Conservation (phyloP, 148 eudicot species). For the Nyssa sinensis region DNA sequence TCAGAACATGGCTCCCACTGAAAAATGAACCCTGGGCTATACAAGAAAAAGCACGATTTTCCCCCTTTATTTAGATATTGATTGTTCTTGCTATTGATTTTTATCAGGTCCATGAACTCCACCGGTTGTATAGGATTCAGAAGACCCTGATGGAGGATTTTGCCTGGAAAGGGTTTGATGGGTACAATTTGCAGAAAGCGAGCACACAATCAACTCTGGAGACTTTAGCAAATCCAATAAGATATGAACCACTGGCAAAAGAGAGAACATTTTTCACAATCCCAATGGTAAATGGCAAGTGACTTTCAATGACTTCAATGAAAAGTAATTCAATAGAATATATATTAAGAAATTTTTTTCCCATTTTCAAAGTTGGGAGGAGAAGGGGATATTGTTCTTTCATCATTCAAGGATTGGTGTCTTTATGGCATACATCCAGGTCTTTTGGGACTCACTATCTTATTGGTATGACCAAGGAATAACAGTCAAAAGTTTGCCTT, state of each 20-base stretch:
- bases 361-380: no score
- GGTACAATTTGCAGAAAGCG: constrained; percentile 17
- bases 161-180: constrained; percentile 21
- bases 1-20: no score
- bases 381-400: no score
- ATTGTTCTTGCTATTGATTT: constrained; percentile 11
- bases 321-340: neutral
- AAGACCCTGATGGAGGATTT: constrained; percentile 36
- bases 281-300: constrained; percentile 30
- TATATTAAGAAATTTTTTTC: no score
- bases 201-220: constrained; percentile 13
- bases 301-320: neutral
- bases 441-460: neutral
- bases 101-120: constrained; percentile 59
- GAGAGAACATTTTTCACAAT: constrained; percentile 14
- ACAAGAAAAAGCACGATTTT: neutral
- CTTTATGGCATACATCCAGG: neutral
- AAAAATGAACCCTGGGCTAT: neutral
- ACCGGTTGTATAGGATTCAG: constrained; percentile 45
- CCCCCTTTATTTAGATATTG: neutral
- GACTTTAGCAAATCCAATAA: constrained; percentile 13
- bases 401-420: no score
- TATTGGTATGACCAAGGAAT: neutral
- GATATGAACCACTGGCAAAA: constrained; percentile 4
- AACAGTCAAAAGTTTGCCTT: neutral